Percentiles rank a stretch among this genome's conserved stretches.
These are phyloP conservation scores for Boletales sp. DNA, from an alignment of 768 basidiomycete species.

Conservation along the genomic window DNA sequence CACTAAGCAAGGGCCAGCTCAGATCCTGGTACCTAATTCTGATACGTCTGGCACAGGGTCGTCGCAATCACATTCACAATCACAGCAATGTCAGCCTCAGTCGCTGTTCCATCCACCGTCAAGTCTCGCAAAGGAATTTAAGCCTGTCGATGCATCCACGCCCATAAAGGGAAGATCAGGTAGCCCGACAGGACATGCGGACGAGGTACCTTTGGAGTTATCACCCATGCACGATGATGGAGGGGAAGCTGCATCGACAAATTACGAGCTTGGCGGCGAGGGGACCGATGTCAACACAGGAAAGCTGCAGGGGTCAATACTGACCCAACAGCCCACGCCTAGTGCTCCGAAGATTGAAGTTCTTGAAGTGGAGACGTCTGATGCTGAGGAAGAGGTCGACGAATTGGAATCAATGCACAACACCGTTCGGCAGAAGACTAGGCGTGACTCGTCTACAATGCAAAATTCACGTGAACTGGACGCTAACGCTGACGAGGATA, in stretches of 20 bases:
- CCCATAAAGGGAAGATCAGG: slow-evolving; percentile 5
- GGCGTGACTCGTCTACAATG: no score
- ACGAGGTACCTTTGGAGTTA: slow-evolving; percentile 5
- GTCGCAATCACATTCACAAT: slow-evolving; percentile 29
- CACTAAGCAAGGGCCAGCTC: slow-evolving; percentile 33
- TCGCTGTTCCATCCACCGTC: slow-evolving; percentile 9
- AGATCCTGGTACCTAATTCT: slow-evolving; percentile 54
- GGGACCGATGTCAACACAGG: background rate
- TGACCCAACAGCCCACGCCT: background rate
- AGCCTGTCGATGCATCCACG: slow-evolving; percentile 18
- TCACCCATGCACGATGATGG: background rate
- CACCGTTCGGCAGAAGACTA: background rate
- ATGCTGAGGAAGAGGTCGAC: slow-evolving; percentile 7
- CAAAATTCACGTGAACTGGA: background rate
- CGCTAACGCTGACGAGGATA: background rate
- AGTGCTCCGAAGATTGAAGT: slow-evolving; percentile 9
- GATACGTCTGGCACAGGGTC: slow-evolving; percentile 44
- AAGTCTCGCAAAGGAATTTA: slow-evolving; percentile 19
- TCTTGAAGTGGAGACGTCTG: slow-evolving; percentile 11
- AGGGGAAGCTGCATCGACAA: background rate
- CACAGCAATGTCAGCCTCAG: slow-evolving; percentile 28
- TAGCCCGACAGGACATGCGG: background rate
- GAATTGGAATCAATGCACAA: slow-evolving; percentile 2
- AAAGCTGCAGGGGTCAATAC: background rate
- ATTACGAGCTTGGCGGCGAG: background rate